Evolutionary conservation across 306 rosid species (phyloP).

Genomic region (Vigna hirtella): DNA sequence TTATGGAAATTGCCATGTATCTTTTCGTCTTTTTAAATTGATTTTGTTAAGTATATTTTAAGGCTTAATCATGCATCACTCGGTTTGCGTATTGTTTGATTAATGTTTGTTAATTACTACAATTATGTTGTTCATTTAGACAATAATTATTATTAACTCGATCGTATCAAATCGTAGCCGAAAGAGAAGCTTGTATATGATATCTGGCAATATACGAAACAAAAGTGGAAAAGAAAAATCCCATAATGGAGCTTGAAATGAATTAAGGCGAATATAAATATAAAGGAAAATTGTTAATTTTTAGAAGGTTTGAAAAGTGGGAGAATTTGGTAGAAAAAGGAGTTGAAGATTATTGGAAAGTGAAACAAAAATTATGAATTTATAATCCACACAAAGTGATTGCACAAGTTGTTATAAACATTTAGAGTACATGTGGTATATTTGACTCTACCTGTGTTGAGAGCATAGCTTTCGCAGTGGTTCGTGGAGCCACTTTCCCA

Average conservation of each 20-base stretch:
- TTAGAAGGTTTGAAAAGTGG: neutral
- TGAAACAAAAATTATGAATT: neutral
- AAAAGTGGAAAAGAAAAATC: neutral
- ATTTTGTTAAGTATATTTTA: neutral
- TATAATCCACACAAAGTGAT: conserved; percentile 16
- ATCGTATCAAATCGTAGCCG: conserved; percentile 3
- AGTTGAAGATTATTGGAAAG: conserved; percentile 32
- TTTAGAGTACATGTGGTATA: conserved; percentile 20
- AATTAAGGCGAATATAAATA: no score
- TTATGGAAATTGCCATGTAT: conserved; percentile 23
- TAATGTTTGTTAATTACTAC: neutral
- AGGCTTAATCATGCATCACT: neutral
- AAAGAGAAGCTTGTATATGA: neutral
- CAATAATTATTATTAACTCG: neutral
- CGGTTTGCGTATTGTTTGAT: neutral
- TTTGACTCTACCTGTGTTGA: conserved; percentile 3
- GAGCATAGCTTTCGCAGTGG: conserved; percentile 8
- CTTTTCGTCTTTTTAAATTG: neutral
- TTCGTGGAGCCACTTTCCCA: conserved; percentile 7
- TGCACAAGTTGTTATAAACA: neutral
- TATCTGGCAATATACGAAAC: neutral
- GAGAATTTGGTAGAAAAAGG: conserved; percentile 23
- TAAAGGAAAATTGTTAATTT: conserved; percentile 8
- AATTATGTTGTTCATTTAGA: neutral
- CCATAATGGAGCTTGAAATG: conserved; percentile 21